phyloP scores from a whole-genome alignment of 805 yeast genomes.

The Saturnispora serradocipensis region DNA sequence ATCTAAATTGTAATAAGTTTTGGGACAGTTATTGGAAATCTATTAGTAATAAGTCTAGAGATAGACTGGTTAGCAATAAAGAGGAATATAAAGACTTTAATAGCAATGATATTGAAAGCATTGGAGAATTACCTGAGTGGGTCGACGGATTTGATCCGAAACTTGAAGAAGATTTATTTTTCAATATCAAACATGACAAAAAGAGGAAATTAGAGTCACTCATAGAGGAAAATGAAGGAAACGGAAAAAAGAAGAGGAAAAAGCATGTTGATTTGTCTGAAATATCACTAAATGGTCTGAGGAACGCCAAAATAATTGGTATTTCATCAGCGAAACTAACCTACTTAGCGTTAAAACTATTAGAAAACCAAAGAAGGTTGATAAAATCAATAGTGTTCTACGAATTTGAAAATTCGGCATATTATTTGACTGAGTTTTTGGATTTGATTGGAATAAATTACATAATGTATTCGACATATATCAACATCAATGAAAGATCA shows the following conservation, averaged over 20 bases:
- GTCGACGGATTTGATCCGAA: slow-evolving; percentile 19
- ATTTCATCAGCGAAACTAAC: slow-evolving; percentile 58
- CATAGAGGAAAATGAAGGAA: neutral
- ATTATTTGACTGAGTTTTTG: slow-evolving; percentile 52
- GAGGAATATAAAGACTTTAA: slow-evolving; percentile 13
- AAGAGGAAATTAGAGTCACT: neutral
- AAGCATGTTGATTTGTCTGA: neutral
- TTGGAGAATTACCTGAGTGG: slow-evolving; percentile 24
- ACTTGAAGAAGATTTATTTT: slow-evolving; percentile 15
- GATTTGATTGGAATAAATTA: slow-evolving; percentile 55
- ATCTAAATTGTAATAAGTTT: slow-evolving; percentile 32
- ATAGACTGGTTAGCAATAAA: slow-evolving; percentile 9
- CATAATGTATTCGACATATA: slow-evolving; percentile 55
- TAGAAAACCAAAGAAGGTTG: slow-evolving; percentile 40
- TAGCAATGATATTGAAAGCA: slow-evolving; percentile 16
- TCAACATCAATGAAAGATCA: slow-evolving; percentile 41
- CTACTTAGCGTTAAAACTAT: slow-evolving; percentile 43
- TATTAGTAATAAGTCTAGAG: slow-evolving; percentile 19
- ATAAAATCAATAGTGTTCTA: slow-evolving; percentile 56
- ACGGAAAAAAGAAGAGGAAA: neutral
- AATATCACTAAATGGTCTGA: slow-evolving; percentile 14
- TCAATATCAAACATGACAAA: neutral
- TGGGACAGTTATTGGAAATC: slow-evolving; percentile 48
- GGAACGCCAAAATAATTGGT: slow-evolving; percentile 41
- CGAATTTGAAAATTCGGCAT: slow-evolving; percentile 66